Base-by-base conservation (phyloP, 2,329 filamentous ascomycete species). In the Fusarium sterilihyphosum region DNA sequence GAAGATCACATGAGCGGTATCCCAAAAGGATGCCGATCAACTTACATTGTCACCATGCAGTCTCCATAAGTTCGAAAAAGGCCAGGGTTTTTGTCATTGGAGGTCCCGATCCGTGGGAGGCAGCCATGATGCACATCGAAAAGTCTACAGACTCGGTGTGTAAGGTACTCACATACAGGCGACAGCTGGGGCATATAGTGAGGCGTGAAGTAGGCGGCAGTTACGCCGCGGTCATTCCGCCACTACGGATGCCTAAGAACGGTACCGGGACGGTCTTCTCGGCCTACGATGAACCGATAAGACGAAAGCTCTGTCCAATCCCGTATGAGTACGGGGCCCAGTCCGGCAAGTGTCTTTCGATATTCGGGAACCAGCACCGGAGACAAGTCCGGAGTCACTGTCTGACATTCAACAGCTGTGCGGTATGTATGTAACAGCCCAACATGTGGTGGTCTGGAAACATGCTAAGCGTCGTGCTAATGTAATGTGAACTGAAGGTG, bases 271-370 rank as follows among this genome's bases (percentile, higher is more conserved):
- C 57, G 46, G 56, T 41, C 59, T 65, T 33, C 49, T 74, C 71
- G 71, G 71, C 46, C 60, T 58, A 38, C n/a, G 43, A 72, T 72
- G 71, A 31, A 58, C 71, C 71, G 71, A 74, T 26, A 46, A 47
- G 43, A 46, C 38, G 35, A 44, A 53, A 33, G 29, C 26, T 26
- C 61, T 49, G 24, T 59, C 56, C 61, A 73, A 43, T 54, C 43
- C 60, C 26, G 31, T 37, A 46, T 50, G 18, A 35, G 43, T 29
- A 20, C 35, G 33, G 49, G 57, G 43, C 43, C 66, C 37, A 70
- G 66, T 53, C 38, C 57, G 53, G 68, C 37, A 56, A 50, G 24
- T 58, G 37, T 29, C 29, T 38, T 40, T 70, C 44, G 46, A 52
- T 56, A 47, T 54, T 74, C 67, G 59, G 71, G 46, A 64, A 53